phyloP scores from a whole-genome alignment of 495 filamentous ascomycete species.

The Hypoxylon lienhwacheense region DNA sequence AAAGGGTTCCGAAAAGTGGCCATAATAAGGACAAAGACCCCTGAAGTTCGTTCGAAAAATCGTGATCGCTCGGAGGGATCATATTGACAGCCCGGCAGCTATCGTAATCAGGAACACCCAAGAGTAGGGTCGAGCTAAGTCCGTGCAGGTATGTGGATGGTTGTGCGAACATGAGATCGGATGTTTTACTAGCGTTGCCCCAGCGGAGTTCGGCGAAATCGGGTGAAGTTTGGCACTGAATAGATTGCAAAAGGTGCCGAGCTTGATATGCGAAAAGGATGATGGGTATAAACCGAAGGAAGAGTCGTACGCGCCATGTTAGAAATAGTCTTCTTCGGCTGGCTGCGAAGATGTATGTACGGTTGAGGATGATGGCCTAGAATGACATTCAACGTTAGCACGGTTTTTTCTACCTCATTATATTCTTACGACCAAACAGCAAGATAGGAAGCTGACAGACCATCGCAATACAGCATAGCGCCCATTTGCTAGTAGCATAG shows the following conservation, averaged over 20 bases:
- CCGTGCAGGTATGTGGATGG: constrained; percentile 69
- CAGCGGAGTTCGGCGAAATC: constrained; percentile 73
- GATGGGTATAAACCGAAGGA: constrained; percentile 76
- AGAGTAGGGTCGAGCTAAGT: constrained; percentile 65
- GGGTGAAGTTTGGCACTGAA: constrained; percentile 89
- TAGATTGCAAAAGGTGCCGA: constrained; percentile 70
- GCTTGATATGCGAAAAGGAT: constrained; percentile 71
- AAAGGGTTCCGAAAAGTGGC: constrained; percentile 82
- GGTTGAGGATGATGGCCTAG: constrained; percentile 78
- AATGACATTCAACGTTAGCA: constrained; percentile 36
- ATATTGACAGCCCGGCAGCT: constrained; percentile 76
- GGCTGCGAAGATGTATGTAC: constrained; percentile 90
- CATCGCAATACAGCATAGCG: constrained; percentile 79
- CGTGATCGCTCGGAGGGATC: constrained; percentile 52
- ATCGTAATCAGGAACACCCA: constrained; percentile 66
- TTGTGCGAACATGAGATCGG: constrained; percentile 72
- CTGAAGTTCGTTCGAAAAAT: constrained; percentile 48
- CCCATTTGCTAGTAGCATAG: constrained; percentile 94
- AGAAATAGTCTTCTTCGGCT: constrained; percentile 74
- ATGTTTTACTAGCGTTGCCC: constrained; percentile 65
- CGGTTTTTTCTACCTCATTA: too few species aligned
- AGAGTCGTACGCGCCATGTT: constrained; percentile 68
- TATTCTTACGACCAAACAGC: neutral
- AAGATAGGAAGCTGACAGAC: constrained; percentile 13
- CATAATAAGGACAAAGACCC: constrained; percentile 85